A percentile compares a stretch with the other conserved stretches of the same genome.
Conservation (phyloP, 75 land plant genomes). For the Selaginella tamariscina region DNA sequence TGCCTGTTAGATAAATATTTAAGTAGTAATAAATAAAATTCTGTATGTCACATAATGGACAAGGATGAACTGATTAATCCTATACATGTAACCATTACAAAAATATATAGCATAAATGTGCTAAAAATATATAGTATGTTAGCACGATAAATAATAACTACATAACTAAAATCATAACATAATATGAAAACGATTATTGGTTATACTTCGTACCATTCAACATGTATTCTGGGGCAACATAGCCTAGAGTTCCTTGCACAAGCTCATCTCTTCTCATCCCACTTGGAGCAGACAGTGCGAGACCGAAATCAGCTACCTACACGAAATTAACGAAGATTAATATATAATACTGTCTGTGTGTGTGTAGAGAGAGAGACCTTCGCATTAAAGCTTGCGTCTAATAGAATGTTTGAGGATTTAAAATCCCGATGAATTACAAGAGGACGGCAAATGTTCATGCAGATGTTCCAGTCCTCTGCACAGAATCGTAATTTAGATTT, state of each 20-base stretch:
- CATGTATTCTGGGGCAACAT: conserved; percentile 5
- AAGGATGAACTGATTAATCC: too few relatives aligned
- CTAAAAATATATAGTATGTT: too few relatives aligned
- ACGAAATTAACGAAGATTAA: not conserved
- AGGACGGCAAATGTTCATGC: conserved; percentile 7
- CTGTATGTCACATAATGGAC: too few relatives aligned
- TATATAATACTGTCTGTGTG: not conserved
- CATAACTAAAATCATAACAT: too few relatives aligned
- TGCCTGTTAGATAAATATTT: too few relatives aligned
- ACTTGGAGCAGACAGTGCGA: conserved; percentile 8
- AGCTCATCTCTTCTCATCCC: not conserved
- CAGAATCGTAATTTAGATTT: not conserved
- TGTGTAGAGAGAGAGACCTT: not conserved
- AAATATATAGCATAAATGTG: too few relatives aligned
- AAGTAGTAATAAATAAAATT: too few relatives aligned
- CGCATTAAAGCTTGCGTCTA: conserved; percentile 12
- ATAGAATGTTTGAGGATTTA: conserved; percentile 7
- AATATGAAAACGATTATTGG: too few relatives aligned
- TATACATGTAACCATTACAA: too few relatives aligned
- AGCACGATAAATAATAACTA: too few relatives aligned
- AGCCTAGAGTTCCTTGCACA: conserved; percentile 5
- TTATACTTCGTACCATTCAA: conserved; percentile 10
- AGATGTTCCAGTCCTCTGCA: conserved; percentile 9
- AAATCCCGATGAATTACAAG: conserved; percentile 11
- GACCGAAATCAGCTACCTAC: conserved; percentile 4